Evolutionary conservation across 805 yeast species (phyloP), one percentile per base, ranked within the genome.

Genomic region (Yamadazyma sp.): DNA sequence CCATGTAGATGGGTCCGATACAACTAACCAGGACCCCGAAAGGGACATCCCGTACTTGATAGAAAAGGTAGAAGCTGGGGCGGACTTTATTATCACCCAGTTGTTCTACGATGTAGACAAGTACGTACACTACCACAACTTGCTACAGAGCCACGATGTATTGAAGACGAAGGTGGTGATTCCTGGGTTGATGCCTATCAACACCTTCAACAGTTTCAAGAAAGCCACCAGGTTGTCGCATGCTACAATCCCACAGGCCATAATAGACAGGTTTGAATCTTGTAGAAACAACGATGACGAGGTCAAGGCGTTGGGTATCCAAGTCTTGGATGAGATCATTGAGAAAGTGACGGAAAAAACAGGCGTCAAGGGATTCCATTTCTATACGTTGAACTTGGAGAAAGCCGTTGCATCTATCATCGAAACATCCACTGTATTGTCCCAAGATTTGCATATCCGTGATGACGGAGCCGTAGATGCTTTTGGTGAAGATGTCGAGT

Each of bases 111-210:
- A 91, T 58, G 84, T 79, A n/a, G 78, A 76, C 36, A 83, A 83
- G 56, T 89, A 85, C 57, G 50, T 87, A 17, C 56, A 59, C 2
- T 93, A 82, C 60, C 91, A 86, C 46, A 53, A 62, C 41, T 41
- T 65, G 33, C 69, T 82, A 30, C 70, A 78, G 42, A 50, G 60
- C 26, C 48, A 64, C 12, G 60, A 67, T 0, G 62, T 60, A 28
- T 65, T 77, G 38, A 52, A 55, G 23, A 67, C 70, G 27, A 62
- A 83, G 19, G 75, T 84, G 9, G 64, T 90, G 26, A 73, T 89
- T 29, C 96, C 97, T 0, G 97, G 96, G 1, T 65, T 90, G 48
- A 83, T 90, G 87, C 97, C 97, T 9, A 81, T 90, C 30, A 87
- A 88, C 52, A 88, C 95, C 2, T 87, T 77, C 60, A 77, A 78